Conservation (phyloP, 352 stramenopile species). For the Pythium grandisporangium region DNA sequence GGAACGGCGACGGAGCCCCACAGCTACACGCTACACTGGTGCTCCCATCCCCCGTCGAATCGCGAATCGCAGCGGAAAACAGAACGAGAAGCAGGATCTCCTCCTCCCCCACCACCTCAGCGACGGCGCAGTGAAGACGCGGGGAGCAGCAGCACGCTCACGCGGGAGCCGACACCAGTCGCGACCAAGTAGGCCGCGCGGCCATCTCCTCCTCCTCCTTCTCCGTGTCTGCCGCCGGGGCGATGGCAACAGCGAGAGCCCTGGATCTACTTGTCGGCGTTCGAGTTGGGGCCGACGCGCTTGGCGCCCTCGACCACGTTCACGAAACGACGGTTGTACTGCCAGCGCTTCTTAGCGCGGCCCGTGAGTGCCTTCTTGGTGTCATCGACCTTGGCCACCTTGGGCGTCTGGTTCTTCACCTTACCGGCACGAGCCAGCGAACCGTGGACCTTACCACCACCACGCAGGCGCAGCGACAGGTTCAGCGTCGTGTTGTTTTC, state of each 20-base stretch:
- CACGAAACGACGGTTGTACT: conserved; percentile 99
- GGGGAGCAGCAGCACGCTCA: too few species aligned
- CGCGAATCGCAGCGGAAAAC: too few species aligned
- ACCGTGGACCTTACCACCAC: conserved; percentile 98
- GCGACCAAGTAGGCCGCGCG: too few species aligned
- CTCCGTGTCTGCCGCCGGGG: too few species aligned
- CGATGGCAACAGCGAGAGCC: neutral
- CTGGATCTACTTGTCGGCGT: conserved; percentile 87
- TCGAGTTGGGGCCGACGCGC: conserved; percentile 97
- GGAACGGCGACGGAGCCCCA: too few species aligned
- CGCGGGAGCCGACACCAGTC: too few species aligned
- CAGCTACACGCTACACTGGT: too few species aligned
- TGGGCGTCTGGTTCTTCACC: conserved; percentile 99
- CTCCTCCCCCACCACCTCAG: too few species aligned
- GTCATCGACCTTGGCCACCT: conserved; percentile 98
- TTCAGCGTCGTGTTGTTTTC: conserved; percentile 96
- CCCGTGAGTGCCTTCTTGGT: conserved; percentile 96
- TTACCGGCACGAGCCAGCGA: conserved; percentile 99
- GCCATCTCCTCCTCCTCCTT: too few species aligned
- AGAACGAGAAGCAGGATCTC: too few species aligned
- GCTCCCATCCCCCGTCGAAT: too few species aligned
- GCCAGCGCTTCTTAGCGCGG: conserved; percentile 99
- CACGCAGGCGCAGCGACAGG: conserved; percentile 92
- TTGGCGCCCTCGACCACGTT: conserved; percentile 98
- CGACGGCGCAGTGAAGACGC: too few species aligned